Conservation (phyloP, 148 eudicot genomes). For the Pharnaceum exiguum region DNA sequence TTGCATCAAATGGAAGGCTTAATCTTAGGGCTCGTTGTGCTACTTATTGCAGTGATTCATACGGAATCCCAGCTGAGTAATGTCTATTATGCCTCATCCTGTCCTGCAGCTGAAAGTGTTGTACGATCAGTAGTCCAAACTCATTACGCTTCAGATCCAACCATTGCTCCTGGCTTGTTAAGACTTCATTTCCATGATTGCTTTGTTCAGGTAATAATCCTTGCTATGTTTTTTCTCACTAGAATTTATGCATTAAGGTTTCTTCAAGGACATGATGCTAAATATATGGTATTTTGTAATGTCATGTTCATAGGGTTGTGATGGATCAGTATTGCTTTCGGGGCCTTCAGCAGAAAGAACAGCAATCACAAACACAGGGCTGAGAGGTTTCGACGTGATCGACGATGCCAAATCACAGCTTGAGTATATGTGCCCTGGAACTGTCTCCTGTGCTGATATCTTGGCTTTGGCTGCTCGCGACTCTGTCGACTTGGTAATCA, state of each 20-base stretch:
- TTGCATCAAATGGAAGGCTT: slow-evolving; percentile 8
- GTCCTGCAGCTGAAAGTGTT: slow-evolving; percentile 43
- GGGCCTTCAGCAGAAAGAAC: slow-evolving; percentile 51
- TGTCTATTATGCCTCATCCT: slow-evolving; percentile 41
- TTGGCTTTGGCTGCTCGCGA: slow-evolving; percentile 75
- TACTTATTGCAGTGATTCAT: background rate
- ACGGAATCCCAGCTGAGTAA: slow-evolving; percentile 36
- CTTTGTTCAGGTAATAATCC: slow-evolving; percentile 51
- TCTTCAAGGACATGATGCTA: background rate
- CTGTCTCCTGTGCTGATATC: slow-evolving; percentile 85
- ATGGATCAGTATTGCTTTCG: slow-evolving; percentile 56
- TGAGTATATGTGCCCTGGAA: slow-evolving; percentile 63
- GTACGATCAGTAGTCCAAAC: slow-evolving; percentile 53
- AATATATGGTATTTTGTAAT: background rate
- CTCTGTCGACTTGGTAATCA: slow-evolving; percentile 56
- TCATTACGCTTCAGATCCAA: slow-evolving; percentile 45
- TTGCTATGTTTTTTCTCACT: background rate
- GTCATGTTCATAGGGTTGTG: slow-evolving; percentile 51
- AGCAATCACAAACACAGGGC: slow-evolving; percentile 46
- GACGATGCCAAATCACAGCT: slow-evolving; percentile 68
- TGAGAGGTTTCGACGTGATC: slow-evolving; percentile 66
- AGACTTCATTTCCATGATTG: slow-evolving; percentile 77
- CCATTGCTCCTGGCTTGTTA: slow-evolving; percentile 59
- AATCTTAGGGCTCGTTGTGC: slow-evolving; percentile 2
- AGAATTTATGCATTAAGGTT: background rate